Base-by-base conservation (phyloP, 192 early-diverging fungal genomes). In the Coemansia sp. region DNA sequence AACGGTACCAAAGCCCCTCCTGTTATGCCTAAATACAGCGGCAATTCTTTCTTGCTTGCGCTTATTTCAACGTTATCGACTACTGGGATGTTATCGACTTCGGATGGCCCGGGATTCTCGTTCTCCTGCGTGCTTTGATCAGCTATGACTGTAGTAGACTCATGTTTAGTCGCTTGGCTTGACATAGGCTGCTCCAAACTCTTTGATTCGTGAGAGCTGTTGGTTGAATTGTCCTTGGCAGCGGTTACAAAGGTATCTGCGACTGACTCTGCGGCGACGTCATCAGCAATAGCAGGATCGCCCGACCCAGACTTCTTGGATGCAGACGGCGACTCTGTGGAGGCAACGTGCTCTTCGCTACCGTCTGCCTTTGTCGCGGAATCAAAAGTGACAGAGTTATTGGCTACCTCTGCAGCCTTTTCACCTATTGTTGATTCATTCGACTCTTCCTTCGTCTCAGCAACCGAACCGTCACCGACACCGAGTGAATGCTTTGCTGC, bases 231-330 rank as follows among this genome's bases (percentile, higher is more conserved):
- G 9, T 9, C 23, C 15, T 19, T 15, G 19, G 32, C 59, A 40
- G 63, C 5, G 38, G 60, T 9, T 1, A n/a, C 56, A 6, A 36
- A 53, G 7, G 56, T 20, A 32, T 41, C 62, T 48, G 62, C 34
- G 2, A 43, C 42, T 11, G 53, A 13, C 46, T 56, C 42, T 15
- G 38, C 17, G 23, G 20, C 59, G 2, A 13, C 20, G n/a, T 45
- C 41, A 25, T 9, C 36, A 41, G 45, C 19, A 10, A 17, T 38
- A 50, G 22, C 9, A n/a, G 32, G 10, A 14, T 22, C 23, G n/a
- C 41, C 55, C 13, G 46, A 25, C 9, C 33, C 33, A 40, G 42
- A 5, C 17, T 45, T 7, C 15, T 45, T 17, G 5, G 42, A 45
- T 4, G 42, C 14, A 17, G 42, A 17, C 15, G 42, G 5, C 5